Evolutionary conservation across 2,329 filamentous ascomycete genomes (phyloP).

Genomic region (Allantophomopsis cytisporea): DNA sequence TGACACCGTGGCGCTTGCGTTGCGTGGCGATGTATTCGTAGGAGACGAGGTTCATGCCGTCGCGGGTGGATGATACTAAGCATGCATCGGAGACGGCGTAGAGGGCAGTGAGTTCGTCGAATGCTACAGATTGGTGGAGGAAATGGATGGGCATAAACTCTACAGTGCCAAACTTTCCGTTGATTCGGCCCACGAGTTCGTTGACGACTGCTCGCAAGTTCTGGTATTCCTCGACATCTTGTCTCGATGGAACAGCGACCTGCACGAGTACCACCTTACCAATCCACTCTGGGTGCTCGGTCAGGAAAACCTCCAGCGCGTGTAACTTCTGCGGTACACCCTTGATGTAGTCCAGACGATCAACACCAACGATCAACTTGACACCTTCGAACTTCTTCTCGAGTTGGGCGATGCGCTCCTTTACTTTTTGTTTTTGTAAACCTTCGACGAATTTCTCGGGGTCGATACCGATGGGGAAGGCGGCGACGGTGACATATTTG

Average conservation of each 20-base stretch:
- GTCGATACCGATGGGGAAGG: conserved; percentile 96
- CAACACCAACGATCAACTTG: conserved; percentile 92
- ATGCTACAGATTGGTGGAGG: conserved; percentile 88
- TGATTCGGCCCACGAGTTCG: conserved; percentile 91
- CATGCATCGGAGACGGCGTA: conserved; percentile 90
- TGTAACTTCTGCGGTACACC: conserved; percentile 96
- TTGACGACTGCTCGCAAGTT: conserved; percentile 92
- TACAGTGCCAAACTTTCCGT: conserved; percentile 90
- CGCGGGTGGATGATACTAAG: conserved; percentile 86
- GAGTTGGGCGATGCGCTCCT: conserved; percentile 73
- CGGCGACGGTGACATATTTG: conserved; percentile 80
- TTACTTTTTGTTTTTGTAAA: conserved; percentile 71
- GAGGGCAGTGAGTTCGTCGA: conserved; percentile 86
- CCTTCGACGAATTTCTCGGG: conserved; percentile 92
- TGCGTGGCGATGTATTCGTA: conserved; percentile 98
- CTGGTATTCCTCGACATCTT: conserved; percentile 97
- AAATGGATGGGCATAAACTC: conserved; percentile 99
- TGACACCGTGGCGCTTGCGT: conserved; percentile 75
- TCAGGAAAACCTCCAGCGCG: conserved; percentile 90
- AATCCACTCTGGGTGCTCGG: conserved; percentile 95
- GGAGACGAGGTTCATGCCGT: conserved; percentile 97
- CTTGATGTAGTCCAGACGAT: conserved; percentile 97
- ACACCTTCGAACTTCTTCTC: conserved; percentile 89
- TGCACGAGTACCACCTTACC: conserved; percentile 94
- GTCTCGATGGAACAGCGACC: conserved; percentile 85